Percentiles rank a stretch among this genome's conserved stretches.
Conservation (phyloP, 2,329 filamentous ascomycete species). For the Alternaria hordeiaustralica region DNA sequence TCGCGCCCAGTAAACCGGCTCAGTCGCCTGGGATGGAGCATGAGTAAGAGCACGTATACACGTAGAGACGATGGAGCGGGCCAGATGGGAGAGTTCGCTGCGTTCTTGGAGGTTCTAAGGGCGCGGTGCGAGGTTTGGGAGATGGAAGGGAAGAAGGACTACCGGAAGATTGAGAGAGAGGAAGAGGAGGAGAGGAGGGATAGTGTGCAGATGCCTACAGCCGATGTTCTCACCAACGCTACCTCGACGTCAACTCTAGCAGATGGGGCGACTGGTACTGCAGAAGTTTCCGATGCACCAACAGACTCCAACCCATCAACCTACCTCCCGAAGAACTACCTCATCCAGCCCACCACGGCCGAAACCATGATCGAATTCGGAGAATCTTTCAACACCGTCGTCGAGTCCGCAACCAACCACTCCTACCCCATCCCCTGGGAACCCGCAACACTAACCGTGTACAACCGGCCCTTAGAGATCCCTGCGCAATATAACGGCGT, state of each 20-base stretch:
- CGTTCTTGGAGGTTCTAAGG: conserved; percentile 77
- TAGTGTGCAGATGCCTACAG: not conserved
- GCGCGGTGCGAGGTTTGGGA: conserved; percentile 84
- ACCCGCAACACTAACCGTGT: conserved; percentile 58
- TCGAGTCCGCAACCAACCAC: conserved; percentile 25
- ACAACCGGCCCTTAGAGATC: conserved; percentile 68
- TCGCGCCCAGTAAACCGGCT: conserved; percentile 58
- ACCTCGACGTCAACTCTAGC: not conserved
- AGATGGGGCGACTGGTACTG: not conserved
- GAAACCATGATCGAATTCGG: conserved; percentile 29
- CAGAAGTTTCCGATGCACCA: not conserved
- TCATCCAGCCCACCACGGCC: conserved; percentile 36
- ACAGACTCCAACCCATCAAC: not conserved
- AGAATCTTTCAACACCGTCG: conserved; percentile 29
- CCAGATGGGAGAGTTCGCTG: conserved; percentile 73
- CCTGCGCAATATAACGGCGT: conserved; percentile 64
- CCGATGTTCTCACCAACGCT: not conserved
- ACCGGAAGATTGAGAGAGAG: conserved; percentile 58
- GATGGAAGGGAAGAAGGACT: conserved; percentile 78
- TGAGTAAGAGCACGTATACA: conserved; percentile 58
- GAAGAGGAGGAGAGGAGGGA: conserved; percentile 10
- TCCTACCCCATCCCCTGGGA: conserved; percentile 54
- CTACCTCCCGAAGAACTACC: conserved; percentile 44
- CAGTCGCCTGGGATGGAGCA: conserved; percentile 41
- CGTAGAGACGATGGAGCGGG: conserved; percentile 45